phyloP scores from a whole-genome alignment of 169 alveolate genomes.

The Plasmodium ovale region DNA sequence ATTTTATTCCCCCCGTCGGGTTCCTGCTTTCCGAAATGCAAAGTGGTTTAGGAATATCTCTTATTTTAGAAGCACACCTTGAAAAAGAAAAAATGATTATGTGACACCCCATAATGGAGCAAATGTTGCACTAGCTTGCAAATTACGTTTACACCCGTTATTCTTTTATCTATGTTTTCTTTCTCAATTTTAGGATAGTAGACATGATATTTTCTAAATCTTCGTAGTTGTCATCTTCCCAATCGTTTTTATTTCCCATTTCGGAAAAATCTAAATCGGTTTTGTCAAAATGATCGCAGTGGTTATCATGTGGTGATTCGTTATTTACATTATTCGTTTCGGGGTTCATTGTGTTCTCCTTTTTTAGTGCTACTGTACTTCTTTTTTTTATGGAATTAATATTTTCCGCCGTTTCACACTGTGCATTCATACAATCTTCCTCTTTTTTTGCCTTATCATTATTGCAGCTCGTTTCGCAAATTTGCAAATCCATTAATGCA shows the following conservation, averaged over 20 bases:
- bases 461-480: not conserved
- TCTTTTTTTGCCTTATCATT: not conserved
- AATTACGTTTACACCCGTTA: not conserved
- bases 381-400: not conserved
- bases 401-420: not conserved
- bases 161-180: constrained; percentile 17
- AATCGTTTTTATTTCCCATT: constrained; percentile 16
- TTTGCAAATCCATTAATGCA: not conserved
- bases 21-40: no score
- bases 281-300: not conserved
- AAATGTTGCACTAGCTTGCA: not conserved
- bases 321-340: not conserved
- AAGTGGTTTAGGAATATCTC: no score
- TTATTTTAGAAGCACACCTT: no score
- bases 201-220: constrained; percentile 74
- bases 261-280: constrained; percentile 8
- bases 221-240: constrained; percentile 52
- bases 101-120: not conserved
- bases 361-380: not conserved
- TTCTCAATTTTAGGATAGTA: constrained; percentile 49
- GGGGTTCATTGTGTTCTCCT: not conserved
- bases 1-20: no score
- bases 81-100: not conserved
- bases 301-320: not conserved
- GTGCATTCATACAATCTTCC: not conserved